Conservation (phyloP, 495 filamentous ascomycete species). For the Aspergillus hancockii region DNA sequence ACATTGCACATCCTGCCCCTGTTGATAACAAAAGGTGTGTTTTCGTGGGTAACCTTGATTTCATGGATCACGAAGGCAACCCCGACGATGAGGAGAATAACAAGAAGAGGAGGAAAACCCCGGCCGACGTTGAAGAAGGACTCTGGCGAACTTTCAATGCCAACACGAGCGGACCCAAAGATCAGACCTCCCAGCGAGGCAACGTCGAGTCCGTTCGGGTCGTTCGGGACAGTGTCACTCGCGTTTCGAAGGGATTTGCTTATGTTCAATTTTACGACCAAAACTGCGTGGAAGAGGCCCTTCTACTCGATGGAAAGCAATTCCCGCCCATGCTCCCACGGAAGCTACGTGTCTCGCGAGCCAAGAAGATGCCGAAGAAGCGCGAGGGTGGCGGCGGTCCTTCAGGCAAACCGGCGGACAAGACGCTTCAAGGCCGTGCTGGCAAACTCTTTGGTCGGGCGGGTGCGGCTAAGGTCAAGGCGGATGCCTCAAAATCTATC, state of each 20-base stretch:
- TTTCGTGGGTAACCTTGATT: constrained; percentile 95
- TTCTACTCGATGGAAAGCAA: constrained; percentile 84
- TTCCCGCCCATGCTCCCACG: constrained; percentile 91
- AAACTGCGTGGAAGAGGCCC: constrained; percentile 83
- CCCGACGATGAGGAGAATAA: constrained; percentile 56
- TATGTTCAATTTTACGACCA: constrained; percentile 95
- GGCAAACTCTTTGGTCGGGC: constrained; percentile 79
- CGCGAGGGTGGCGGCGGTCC: constrained; percentile 42
- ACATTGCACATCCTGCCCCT: constrained; percentile 80
- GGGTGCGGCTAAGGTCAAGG: constrained; percentile 66
- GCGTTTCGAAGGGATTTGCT: constrained; percentile 95
- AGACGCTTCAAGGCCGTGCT: constrained; percentile 77
- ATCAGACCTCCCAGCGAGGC: constrained; percentile 54
- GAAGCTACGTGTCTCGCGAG: constrained; percentile 80
- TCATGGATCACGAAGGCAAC: constrained; percentile 79
- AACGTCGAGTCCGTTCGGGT: constrained; percentile 91
- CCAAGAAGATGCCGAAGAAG: constrained; percentile 75
- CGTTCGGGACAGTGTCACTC: constrained; percentile 82
- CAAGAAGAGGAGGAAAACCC: constrained; percentile 64
- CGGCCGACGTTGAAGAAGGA: constrained; percentile 91
- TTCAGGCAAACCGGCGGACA: constrained; percentile 55
- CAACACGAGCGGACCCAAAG: constrained; percentile 45
- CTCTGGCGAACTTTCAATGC: constrained; percentile 82
- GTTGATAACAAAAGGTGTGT: constrained; percentile 87
- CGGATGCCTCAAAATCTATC: constrained; percentile 34